These are phyloP conservation scores for Cucurbita argyrosperma DNA, from an alignment of 306 rosid species.

Conservation along the genomic window DNA sequence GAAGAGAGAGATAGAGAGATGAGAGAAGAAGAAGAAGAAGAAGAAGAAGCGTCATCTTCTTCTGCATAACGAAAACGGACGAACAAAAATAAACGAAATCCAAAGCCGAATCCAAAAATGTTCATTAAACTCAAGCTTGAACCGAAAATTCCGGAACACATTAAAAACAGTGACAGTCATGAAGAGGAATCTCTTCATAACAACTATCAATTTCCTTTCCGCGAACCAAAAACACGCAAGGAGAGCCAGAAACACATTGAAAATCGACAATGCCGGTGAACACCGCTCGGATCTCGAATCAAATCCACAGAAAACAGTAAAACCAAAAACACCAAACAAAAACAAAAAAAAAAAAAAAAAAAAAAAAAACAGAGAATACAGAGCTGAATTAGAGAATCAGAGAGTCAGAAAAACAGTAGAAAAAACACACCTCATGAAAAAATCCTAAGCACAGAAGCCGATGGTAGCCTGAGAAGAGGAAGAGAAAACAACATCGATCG, in stretches of 20 bases:
- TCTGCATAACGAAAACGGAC: background rate
- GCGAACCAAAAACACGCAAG: background rate
- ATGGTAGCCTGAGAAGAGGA: background rate
- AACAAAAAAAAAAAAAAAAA: background rate
- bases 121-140: background rate
- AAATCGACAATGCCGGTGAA: conserved; percentile 11
- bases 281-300: conserved; percentile 6
- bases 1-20: background rate
- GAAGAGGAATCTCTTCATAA: background rate
- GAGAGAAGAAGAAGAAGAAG: background rate
- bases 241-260: background rate
- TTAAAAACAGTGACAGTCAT: background rate
- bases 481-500: background rate
- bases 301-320: background rate
- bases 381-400: conserved; percentile 1
- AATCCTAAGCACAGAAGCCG: background rate
- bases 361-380: background rate
- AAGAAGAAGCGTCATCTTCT: background rate
- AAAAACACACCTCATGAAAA: background rate
- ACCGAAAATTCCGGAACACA: background rate
- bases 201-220: background rate
- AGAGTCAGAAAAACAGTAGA: background rate
- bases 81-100: background rate
- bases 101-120: background rate
- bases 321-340: background rate